Conservation (phyloP, 2,329 filamentous ascomycete species). For the Xylariales sp. region DNA sequence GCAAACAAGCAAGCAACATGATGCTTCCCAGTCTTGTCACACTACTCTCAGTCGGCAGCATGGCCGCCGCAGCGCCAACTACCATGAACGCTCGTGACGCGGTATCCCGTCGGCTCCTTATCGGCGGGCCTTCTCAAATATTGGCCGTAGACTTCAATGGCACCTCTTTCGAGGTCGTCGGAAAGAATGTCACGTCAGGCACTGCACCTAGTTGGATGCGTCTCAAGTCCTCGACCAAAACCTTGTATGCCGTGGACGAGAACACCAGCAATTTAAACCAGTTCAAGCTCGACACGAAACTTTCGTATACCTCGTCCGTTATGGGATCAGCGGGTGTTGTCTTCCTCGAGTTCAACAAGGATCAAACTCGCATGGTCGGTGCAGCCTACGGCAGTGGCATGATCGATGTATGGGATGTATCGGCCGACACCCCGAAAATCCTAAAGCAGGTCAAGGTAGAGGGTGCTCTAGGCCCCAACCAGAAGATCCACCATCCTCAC, state of each 20-base stretch:
- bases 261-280: constrained; percentile 54
- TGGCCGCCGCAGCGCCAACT: constrained; percentile 43
- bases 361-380: constrained; percentile 59
- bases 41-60: constrained; percentile 43
- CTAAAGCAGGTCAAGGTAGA: constrained; percentile 54
- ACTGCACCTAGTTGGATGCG: constrained; percentile 60
- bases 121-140: constrained; percentile 57
- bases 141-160: constrained; percentile 57
- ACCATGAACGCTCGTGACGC: constrained; percentile 31
- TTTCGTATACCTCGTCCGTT: constrained; percentile 47
- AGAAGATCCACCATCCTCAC: constrained; percentile 56
- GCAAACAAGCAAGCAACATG: constrained; percentile 35
- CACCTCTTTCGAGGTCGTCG: constrained; percentile 53
- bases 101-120: constrained; percentile 51
- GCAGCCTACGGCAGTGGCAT: constrained; percentile 56
- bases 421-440: constrained; percentile 50
- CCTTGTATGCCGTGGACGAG: constrained; percentile 63
- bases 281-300: constrained; percentile 53
- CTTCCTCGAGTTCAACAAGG: constrained; percentile 59
- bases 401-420: constrained; percentile 60
- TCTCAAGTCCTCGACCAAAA: constrained; percentile 52
- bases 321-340: constrained; percentile 59
- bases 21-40: constrained; percentile 38
- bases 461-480: constrained; percentile 49
- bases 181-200: constrained; percentile 49